Evolutionary conservation across 805 yeast genomes (phyloP).

Genomic region (Yamadazyma tumulicola): DNA sequence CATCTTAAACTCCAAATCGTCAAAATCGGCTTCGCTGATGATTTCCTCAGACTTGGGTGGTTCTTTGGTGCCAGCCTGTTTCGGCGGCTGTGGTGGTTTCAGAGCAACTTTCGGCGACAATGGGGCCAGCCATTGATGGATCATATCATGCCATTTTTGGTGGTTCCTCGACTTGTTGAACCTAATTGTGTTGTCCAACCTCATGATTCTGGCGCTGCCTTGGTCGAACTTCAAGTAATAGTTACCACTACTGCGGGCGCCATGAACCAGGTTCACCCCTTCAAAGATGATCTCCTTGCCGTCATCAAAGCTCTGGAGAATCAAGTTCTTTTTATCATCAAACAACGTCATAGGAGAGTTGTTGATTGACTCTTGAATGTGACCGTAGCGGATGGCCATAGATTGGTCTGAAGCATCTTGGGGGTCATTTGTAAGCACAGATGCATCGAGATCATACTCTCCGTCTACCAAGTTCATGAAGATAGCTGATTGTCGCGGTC

Average conservation of each 20-base stretch:
- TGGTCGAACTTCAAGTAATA: conserved; percentile 23
- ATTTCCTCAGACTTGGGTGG: conserved; percentile 5
- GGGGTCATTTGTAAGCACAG: conserved; percentile 9
- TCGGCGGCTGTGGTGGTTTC: no score
- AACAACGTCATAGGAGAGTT: conserved; percentile 31
- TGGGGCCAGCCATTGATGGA: conserved; percentile 9
- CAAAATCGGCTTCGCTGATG: conserved; percentile 38
- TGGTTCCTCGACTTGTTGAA: conserved; percentile 37
- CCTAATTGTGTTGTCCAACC: conserved; percentile 29
- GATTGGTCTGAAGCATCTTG: neutral
- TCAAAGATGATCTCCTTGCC: conserved; percentile 32
- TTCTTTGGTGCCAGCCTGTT: conserved; percentile 4
- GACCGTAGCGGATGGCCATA: conserved; percentile 36
- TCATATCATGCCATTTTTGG: conserved; percentile 16
- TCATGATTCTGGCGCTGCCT: conserved; percentile 19
- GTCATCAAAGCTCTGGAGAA: conserved; percentile 21
- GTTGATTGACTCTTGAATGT: conserved; percentile 40
- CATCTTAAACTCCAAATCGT: conserved; percentile 21
- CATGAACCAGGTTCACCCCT: conserved; percentile 32
- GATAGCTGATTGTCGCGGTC: no score
- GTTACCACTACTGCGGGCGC: conserved; percentile 18
- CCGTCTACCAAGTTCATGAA: conserved; percentile 31
- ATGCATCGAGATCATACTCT: conserved; percentile 40
- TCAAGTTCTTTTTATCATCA: conserved; percentile 30
- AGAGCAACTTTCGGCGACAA: no score